A percentile compares a stretch with the other conserved stretches of the same genome.
Evolutionary conservation across 805 yeast genomes (phyloP).

Genomic region (Kockiozyma suomiensis): DNA sequence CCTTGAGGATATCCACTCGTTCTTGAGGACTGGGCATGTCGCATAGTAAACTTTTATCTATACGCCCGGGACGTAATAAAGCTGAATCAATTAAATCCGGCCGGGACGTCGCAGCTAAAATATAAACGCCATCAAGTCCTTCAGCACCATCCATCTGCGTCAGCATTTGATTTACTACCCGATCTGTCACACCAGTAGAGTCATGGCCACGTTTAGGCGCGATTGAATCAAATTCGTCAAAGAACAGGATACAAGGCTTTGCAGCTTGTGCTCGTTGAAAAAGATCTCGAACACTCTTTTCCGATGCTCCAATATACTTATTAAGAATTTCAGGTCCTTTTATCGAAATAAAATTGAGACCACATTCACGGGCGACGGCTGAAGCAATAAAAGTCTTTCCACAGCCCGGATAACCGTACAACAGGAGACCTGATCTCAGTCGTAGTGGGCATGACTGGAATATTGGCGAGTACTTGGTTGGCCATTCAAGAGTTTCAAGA

Average conservation of each 20-base stretch:
- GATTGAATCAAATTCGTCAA: conserved; percentile 95
- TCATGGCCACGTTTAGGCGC: conserved; percentile 95
- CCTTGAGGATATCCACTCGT: conserved; percentile 67
- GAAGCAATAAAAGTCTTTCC: conserved; percentile 94
- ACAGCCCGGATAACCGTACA: conserved; percentile 97
- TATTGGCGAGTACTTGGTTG: conserved; percentile 94
- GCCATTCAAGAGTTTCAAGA: conserved; percentile 94
- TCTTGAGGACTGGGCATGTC: conserved; percentile 77
- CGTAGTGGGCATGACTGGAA: conserved; percentile 85
- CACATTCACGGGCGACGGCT: conserved; percentile 94
- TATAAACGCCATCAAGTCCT: conserved; percentile 95
- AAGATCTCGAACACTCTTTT: conserved; percentile 88
- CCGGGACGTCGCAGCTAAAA: conserved; percentile 92
- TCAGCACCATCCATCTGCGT: conserved; percentile 99
- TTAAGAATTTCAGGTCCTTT: conserved; percentile 96
- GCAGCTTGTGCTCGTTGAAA: conserved; percentile 95
- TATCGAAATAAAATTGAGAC: conserved; percentile 88
- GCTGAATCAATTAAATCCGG: conserved; percentile 97
- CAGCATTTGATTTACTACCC: conserved; percentile 94
- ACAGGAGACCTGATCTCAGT: conserved; percentile 81
- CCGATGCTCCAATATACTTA: conserved; percentile 96
- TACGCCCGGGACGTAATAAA: conserved; percentile 89
- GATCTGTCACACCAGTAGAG: conserved; percentile 95
- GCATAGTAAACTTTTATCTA: conserved; percentile 89
- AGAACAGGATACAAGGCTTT: conserved; percentile 87